Percentiles rank a stretch among this genome's conserved stretches.
These are phyloP conservation scores for Salix udensis DNA, from an alignment of 345 rosid genomes.

Conservation along the genomic window DNA sequence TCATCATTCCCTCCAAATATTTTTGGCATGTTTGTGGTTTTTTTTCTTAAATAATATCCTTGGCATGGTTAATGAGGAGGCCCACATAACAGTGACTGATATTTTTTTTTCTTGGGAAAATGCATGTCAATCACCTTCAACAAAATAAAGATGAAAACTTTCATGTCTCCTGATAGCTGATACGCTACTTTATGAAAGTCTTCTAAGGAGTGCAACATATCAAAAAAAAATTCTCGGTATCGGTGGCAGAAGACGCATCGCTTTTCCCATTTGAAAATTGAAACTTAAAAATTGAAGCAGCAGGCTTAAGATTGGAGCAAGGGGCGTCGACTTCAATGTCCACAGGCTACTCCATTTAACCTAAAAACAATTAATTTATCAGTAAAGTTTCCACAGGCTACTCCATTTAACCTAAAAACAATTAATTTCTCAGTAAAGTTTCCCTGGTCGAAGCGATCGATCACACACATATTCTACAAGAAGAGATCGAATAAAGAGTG, in stretches of 20 bases:
- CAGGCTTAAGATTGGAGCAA: conserved; percentile 20
- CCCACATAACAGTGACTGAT: conserved; percentile 2
- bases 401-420: conserved; percentile 57
- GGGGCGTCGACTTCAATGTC: conserved; percentile 69
- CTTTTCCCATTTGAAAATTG: conserved; percentile 24
- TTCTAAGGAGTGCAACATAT: conserved; percentile 4
- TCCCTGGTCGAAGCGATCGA: conserved; percentile 29
- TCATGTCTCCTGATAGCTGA: conserved; percentile 1
- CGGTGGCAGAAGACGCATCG: conserved; percentile 14
- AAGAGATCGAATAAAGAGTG: conserved; percentile 6
- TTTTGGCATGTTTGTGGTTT: not conserved
- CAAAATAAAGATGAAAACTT: not conserved
- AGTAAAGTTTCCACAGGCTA: conserved; percentile 7
- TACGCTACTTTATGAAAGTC: conserved; percentile 17
- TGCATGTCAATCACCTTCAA: conserved; percentile 15
- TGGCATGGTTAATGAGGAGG: not conserved
- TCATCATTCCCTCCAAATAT: not conserved
- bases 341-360: conserved; percentile 33
- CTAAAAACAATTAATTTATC: conserved; percentile 32
- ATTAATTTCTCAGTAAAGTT: conserved; percentile 6
- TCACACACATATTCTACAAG: not conserved
- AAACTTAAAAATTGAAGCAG: not conserved
- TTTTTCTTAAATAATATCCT: not conserved
- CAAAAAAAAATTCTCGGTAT: not conserved
- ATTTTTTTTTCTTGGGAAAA: conserved; percentile 3